These are phyloP conservation scores for Silene uniflora DNA, from an alignment of 148 eudicot genomes.

Conservation along the genomic window DNA sequence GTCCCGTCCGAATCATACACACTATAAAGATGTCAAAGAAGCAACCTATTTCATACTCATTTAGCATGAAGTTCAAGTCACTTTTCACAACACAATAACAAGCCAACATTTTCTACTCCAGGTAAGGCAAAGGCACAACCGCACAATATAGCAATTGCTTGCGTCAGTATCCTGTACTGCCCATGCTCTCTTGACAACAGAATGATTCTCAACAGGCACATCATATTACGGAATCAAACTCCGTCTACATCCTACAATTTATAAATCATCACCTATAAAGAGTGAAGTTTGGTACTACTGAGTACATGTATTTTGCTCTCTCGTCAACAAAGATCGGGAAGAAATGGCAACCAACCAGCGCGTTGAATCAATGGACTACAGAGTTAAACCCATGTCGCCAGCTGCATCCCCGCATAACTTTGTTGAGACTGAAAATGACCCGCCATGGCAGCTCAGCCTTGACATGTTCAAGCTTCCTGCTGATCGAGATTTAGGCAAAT, in stretches of 20 bases:
- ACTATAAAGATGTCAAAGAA: no score
- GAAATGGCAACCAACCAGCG: conserved; percentile 5
- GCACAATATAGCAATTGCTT: not conserved
- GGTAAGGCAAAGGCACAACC: no score
- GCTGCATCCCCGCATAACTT: not conserved
- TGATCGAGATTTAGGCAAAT: conserved; percentile 3
- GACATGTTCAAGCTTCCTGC: conserved; percentile 15
- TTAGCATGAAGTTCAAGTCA: no score
- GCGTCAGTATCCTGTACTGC: not conserved
- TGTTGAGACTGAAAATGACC: not conserved
- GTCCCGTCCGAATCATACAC: no score
- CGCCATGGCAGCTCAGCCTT: conserved; percentile 13
- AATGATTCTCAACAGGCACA: not conserved
- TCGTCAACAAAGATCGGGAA: not conserved
- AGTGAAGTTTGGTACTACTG: not conserved
- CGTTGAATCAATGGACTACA: conserved; percentile 14
- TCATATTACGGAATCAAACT: conserved; percentile 2
- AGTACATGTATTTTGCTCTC: not conserved
- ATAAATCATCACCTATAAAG: conserved; percentile 5
- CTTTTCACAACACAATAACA: no score
- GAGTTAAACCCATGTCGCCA: conserved; percentile 8
- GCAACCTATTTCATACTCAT: no score
- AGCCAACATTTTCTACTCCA: no score
- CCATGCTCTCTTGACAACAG: conserved; percentile 10
- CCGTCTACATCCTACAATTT: not conserved